Evolutionary conservation across 331 rosid species (phyloP).

Genomic region (Quercus phellos): DNA sequence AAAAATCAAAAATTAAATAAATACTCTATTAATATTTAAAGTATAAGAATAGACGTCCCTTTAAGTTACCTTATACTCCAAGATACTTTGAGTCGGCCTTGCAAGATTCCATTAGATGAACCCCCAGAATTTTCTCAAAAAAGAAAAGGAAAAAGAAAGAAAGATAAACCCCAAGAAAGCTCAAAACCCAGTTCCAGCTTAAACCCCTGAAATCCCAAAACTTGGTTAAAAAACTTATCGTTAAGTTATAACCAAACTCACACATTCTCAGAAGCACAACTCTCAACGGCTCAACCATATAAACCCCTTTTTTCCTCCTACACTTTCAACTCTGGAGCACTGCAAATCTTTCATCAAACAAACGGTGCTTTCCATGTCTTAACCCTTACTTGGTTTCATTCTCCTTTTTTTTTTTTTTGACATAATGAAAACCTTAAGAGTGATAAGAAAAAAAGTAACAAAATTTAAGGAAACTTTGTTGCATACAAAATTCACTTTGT

Average conservation of each 20-base stretch:
- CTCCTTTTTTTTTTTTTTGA: no score
- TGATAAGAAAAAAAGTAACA: neutral
- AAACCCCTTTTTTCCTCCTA: neutral
- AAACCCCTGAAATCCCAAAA: neutral
- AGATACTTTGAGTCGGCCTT: no score
- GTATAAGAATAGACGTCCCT: no score
- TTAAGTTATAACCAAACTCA: neutral
- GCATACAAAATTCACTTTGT: neutral
- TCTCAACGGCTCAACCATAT: neutral
- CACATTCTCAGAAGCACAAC: neutral
- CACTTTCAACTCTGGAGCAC: neutral
- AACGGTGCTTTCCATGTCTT: neutral
- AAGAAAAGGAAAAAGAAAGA: no score
- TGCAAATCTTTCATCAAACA: neutral
- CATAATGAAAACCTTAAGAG: neutral
- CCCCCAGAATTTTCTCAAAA: no score
- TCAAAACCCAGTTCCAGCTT: neutral
- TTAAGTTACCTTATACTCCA: no score
- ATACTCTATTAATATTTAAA: no score
- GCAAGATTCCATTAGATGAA: no score
- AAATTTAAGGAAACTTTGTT: neutral
- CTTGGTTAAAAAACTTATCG: neutral
- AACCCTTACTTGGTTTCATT: neutral
- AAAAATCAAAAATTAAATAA: no score
- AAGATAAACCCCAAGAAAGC: neutral